phyloP scores from a whole-genome alignment of 2,329 filamentous ascomycete genomes.

The Parastagonospora nodorum region DNA sequence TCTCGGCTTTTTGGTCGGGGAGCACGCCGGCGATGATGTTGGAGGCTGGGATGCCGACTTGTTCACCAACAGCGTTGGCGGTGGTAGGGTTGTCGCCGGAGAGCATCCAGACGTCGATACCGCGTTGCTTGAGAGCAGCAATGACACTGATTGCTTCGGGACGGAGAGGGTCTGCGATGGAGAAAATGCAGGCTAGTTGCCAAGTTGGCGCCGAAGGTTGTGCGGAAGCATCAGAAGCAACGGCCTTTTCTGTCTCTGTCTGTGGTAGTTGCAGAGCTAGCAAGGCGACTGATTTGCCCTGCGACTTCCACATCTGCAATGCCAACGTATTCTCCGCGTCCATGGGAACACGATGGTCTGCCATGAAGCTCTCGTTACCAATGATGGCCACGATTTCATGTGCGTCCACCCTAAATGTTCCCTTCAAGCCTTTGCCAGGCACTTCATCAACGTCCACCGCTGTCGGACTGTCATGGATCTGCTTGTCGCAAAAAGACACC shows the following conservation, averaged over 20 bases:
- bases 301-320: constrained; percentile 48
- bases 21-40: constrained; percentile 89
- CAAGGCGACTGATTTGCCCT: constrained; percentile 50
- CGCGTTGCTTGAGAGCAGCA: constrained; percentile 64
- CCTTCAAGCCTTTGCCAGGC: constrained; percentile 73
- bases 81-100: constrained; percentile 91
- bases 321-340: constrained; percentile 15
- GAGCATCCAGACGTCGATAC: constrained; percentile 85
- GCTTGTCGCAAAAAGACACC: constrained; percentile 62
- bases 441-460: constrained; percentile 63
- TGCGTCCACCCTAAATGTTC: constrained; percentile 51
- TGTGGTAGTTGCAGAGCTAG: constrained; percentile 12
- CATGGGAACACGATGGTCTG: constrained; percentile 42
- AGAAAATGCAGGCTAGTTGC: constrained; percentile 67
- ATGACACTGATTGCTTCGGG: constrained; percentile 72
- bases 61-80: constrained; percentile 75
- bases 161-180: constrained; percentile 81
- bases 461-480: constrained; percentile 18
- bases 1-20: constrained; percentile 78
- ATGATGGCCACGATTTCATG: constrained; percentile 58
- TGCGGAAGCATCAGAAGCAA: background rate
- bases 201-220: too few relatives aligned
- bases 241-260: background rate
- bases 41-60: constrained; percentile 71
- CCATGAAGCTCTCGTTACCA: constrained; percentile 75